phyloP scores from a whole-genome alignment of 2,329 filamentous ascomycete species.

The Leptographium radiaticola region DNA sequence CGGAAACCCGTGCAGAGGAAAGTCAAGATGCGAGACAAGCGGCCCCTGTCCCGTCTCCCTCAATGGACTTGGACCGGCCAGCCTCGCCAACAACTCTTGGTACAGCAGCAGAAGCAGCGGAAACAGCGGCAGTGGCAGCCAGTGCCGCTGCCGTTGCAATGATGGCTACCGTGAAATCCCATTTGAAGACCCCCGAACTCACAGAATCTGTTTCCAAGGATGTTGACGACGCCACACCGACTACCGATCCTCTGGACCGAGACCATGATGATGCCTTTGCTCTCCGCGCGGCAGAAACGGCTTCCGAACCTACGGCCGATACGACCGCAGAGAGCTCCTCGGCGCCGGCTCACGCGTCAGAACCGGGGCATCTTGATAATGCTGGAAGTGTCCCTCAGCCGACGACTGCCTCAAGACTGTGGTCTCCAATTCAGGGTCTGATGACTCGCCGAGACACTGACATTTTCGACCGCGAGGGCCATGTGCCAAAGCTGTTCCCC shows the following conservation, averaged over 20 bases:
- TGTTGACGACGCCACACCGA: neutral
- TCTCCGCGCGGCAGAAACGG: neutral
- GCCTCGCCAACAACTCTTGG: constrained; percentile 1
- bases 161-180: neutral
- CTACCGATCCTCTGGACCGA: neutral
- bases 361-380: too few species aligned
- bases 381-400: too few species aligned
- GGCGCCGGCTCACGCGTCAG: too few species aligned
- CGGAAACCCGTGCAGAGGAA: neutral
- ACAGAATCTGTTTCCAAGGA: constrained; percentile 5
- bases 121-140: neutral
- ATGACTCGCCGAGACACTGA: constrained; percentile 14
- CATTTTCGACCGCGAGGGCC: constrained; percentile 17
- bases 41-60: neutral
- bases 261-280: neutral
- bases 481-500: constrained; percentile 19
- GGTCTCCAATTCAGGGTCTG: constrained; percentile 11
- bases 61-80: constrained; percentile 6
- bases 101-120: neutral
- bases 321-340: neutral
- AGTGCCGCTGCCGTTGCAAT: neutral
- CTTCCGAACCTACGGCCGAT: constrained; percentile 3
- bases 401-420: too few species aligned
- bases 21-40: constrained; percentile 1
- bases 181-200: neutral